A percentile compares a stretch with the other conserved stretches of the same genome.
phyloP scores from a whole-genome alignment of 805 yeast species.

The Candida railenensis region DNA sequence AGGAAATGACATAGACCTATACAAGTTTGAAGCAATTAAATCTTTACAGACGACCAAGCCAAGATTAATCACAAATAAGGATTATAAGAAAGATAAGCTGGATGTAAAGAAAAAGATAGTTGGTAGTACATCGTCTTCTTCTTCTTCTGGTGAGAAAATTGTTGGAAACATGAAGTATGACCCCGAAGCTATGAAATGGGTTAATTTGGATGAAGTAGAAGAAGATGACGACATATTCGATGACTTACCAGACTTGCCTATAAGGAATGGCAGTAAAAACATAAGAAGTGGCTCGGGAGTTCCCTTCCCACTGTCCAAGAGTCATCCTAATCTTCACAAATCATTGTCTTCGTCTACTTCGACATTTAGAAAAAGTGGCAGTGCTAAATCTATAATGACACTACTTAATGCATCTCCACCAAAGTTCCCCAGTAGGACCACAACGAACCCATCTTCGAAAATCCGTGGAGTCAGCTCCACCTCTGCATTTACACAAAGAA shows the following conservation, averaged over 20 bases:
- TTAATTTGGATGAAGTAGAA: constrained; percentile 42
- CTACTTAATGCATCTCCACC: constrained; percentile 2
- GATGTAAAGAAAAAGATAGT: constrained; percentile 15
- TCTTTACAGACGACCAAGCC: constrained; percentile 27
- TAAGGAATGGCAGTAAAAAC: constrained; percentile 2
- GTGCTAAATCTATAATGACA: not conserved
- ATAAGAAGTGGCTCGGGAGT: not conserved
- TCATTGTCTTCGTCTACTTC: not conserved
- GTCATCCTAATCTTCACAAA: not conserved
- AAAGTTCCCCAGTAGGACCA: not conserved
- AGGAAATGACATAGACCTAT: constrained; percentile 60
- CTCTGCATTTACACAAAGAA: constrained; percentile 32
- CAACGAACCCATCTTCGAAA: not conserved
- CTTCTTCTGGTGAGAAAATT: constrained; percentile 8
- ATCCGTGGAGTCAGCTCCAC: constrained; percentile 29
- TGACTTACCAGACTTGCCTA: constrained; percentile 47
- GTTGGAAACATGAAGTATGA: constrained; percentile 57
- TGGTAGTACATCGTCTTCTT: constrained; percentile 16
- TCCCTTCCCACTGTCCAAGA: constrained; percentile 2
- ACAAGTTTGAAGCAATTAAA: constrained; percentile 42
- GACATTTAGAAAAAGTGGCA: not conserved
- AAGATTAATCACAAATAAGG: constrained; percentile 32
- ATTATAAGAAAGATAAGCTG: constrained; percentile 15
- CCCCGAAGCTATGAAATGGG: constrained; percentile 56
- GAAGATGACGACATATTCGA: constrained; percentile 41